phyloP scores from a whole-genome alignment of 1,139 yeast species.

The Starmera stellimalicola region DNA sequence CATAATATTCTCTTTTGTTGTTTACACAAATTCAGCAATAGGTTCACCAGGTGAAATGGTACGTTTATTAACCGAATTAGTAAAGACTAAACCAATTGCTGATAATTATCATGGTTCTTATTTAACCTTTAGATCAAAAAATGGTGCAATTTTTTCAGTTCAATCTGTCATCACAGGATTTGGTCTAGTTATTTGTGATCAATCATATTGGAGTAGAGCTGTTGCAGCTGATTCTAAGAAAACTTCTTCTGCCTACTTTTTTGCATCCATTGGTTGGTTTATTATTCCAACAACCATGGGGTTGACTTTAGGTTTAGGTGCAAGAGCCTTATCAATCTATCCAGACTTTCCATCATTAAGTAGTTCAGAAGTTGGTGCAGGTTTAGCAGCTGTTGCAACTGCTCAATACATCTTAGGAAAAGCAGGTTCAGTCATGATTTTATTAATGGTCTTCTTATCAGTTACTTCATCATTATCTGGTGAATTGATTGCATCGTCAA shows the following conservation, averaged over 20 bases:
- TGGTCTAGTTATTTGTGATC: slow-evolving; percentile 29
- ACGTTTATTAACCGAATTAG: slow-evolving; percentile 30
- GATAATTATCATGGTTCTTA: slow-evolving; percentile 39
- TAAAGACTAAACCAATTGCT: slow-evolving; percentile 26
- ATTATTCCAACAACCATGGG: slow-evolving; percentile 35
- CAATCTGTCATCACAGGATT: slow-evolving; percentile 28
- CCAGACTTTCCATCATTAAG: slow-evolving; percentile 24
- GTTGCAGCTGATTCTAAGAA: slow-evolving; percentile 32
- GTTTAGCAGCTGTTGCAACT: slow-evolving; percentile 34
- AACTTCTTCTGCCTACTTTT: slow-evolving; percentile 31
- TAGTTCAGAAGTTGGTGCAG: slow-evolving; percentile 23
- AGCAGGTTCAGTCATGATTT: slow-evolving; percentile 32
- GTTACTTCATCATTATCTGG: slow-evolving; percentile 41
- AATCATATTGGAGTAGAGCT: slow-evolving; percentile 30
- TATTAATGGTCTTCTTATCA: slow-evolving; percentile 39
- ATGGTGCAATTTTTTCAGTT: slow-evolving; percentile 30
- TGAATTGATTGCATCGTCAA: slow-evolving; percentile 38
- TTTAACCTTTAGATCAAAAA: slow-evolving; percentile 35
- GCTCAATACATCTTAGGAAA: slow-evolving; percentile 35
- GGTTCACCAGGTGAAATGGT: slow-evolving; percentile 40
- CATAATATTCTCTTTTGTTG: slow-evolving; percentile 33
- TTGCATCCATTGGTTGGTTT: slow-evolving; percentile 38
- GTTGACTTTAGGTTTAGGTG: slow-evolving; percentile 32
- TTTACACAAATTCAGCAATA: slow-evolving; percentile 27
- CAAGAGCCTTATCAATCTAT: slow-evolving; percentile 24